Evolutionary conservation across 179 eudicot genomes (phyloP).

Genomic region (Camellia oleifera): DNA sequence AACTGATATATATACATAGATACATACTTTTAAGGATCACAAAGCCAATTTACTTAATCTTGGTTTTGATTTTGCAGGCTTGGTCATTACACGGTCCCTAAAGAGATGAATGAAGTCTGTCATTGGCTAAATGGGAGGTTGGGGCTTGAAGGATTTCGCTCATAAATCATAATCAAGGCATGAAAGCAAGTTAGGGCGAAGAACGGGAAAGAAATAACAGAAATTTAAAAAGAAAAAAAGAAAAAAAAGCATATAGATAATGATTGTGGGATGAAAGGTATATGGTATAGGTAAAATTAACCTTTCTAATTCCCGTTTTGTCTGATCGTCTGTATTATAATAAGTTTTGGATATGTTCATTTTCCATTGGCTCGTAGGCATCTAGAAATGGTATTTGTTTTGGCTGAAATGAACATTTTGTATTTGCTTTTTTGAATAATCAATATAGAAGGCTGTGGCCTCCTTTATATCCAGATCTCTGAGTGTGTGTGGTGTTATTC

Average conservation of each 20-base stretch:
- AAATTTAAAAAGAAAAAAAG: neutral
- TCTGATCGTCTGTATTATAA: neutral
- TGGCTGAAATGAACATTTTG: conserved; percentile 22
- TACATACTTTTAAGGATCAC: neutral
- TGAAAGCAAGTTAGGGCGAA: conserved; percentile 7
- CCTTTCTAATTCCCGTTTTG: conserved; percentile 16
- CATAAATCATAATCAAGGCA: conserved; percentile 5
- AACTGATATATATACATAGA: too few species aligned
- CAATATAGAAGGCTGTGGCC: conserved; percentile 6
- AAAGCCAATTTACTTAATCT: neutral
- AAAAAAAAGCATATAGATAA: neutral
- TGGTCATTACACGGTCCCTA: conserved; percentile 85
- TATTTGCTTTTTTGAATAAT: conserved; percentile 11
- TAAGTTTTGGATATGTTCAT: conserved; percentile 12
- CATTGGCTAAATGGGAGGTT: conserved; percentile 60
- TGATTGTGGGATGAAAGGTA: conserved; percentile 12
- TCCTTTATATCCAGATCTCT: neutral
- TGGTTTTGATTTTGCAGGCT: conserved; percentile 40
- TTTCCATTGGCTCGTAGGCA: conserved; percentile 8
- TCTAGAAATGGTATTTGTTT: conserved; percentile 13
- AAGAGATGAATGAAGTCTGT: conserved; percentile 81
- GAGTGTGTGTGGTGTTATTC: too few species aligned
- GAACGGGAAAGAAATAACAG: conserved; percentile 18
- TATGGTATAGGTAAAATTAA: conserved; percentile 19
- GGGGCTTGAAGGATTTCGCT: conserved; percentile 41